A percentile compares a stretch with the other conserved stretches of the same genome.
Conservation (phyloP, 75 land plant species). For the Gnetum montanum region DNA sequence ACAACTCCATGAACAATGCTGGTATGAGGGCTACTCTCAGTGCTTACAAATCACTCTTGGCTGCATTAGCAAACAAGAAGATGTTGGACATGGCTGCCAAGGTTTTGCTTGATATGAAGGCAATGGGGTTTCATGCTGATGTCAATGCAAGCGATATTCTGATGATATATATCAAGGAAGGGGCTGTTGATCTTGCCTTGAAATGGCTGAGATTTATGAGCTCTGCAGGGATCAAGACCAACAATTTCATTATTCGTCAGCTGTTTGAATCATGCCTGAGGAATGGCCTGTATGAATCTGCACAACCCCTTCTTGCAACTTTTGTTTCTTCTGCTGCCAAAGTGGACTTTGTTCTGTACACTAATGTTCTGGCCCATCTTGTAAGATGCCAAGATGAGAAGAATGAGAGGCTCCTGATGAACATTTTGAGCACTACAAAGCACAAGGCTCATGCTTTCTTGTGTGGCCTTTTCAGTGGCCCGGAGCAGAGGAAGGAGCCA, state of each 20-base stretch:
- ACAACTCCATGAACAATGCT: conserved; percentile 60
- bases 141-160: conserved; percentile 72
- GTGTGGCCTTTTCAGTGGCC: conserved; percentile 76
- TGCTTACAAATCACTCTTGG: conserved; percentile 49
- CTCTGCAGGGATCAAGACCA: conserved; percentile 59
- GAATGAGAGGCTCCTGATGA: conserved; percentile 56
- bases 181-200: conserved; percentile 55
- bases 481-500: conserved; percentile 71
- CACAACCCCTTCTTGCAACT: conserved; percentile 56
- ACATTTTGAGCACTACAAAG: conserved; percentile 47
- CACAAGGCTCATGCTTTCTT: conserved; percentile 67
- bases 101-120: conserved; percentile 65
- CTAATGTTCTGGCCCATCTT: conserved; percentile 59
- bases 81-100: conserved; percentile 72
- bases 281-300: conserved; percentile 51
- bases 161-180: conserved; percentile 79
- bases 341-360: conserved; percentile 67
- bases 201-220: conserved; percentile 65
- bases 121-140: conserved; percentile 48
- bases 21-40: conserved; percentile 53
- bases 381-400: conserved; percentile 69
- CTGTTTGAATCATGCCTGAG: conserved; percentile 78
- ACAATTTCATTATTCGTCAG: conserved; percentile 58
- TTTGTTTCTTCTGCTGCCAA: conserved; percentile 51
- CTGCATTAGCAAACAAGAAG: conserved; percentile 54